phyloP scores from a whole-genome alignment of 2,329 filamentous ascomycete species.

The Cyphellophora attinorum region DNA sequence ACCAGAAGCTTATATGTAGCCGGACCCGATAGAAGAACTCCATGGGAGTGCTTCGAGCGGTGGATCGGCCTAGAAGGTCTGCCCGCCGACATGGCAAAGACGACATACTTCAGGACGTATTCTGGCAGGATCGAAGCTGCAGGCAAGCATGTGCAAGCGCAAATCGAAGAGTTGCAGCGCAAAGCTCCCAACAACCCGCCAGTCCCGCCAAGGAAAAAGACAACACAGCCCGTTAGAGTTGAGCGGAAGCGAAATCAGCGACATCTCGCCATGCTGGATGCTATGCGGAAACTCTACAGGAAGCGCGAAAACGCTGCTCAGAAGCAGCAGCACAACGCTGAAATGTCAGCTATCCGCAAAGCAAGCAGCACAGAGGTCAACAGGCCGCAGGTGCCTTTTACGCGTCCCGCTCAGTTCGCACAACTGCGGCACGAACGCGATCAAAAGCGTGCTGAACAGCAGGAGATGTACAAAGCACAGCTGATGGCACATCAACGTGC shows the following conservation, averaged over 20 bases:
- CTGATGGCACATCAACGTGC: constrained; percentile 48
- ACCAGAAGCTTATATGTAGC: constrained; percentile 70
- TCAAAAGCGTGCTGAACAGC: constrained; percentile 50
- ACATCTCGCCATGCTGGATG: constrained; percentile 80
- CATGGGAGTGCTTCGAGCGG: constrained; percentile 97
- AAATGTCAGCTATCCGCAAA: constrained; percentile 72
- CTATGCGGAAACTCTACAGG: constrained; percentile 90
- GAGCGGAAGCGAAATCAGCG: constrained; percentile 79
- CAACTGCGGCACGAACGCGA: constrained; percentile 81
- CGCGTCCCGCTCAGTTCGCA: constrained; percentile 86
- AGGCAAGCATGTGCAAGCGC: constrained; percentile 48
- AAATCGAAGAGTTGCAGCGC: constrained; percentile 42
- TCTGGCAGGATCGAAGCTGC: constrained; percentile 54
- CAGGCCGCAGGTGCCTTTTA: constrained; percentile 43
- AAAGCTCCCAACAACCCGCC: constrained; percentile 42
- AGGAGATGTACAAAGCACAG: constrained; percentile 54
- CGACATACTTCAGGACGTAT: constrained; percentile 81
- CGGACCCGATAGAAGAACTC: constrained; percentile 78
- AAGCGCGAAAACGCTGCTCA: constrained; percentile 78
- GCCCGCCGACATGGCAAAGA: constrained; percentile 88
- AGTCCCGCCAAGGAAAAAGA: constrained; percentile 54
- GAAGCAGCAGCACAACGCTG: constrained; percentile 75
- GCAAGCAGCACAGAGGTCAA: constrained; percentile 56
- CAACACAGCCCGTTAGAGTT: constrained; percentile 67
- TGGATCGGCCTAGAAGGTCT: constrained; percentile 90